phyloP scores from a whole-genome alignment of 805 yeast species.

The Torulaspora delbrueckii region DNA sequence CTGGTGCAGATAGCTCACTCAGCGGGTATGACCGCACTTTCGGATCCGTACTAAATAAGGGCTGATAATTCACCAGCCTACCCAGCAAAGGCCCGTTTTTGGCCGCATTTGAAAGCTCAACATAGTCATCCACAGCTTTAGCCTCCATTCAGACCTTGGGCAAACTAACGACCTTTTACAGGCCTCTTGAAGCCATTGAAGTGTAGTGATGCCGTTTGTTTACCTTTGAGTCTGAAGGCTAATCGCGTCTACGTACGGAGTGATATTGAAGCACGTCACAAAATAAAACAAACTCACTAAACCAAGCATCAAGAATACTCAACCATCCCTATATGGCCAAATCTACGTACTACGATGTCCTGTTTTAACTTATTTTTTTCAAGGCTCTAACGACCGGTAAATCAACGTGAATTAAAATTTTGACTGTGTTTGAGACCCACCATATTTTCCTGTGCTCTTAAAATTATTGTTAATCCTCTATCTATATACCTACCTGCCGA shows the following conservation, averaged over 20 bases:
- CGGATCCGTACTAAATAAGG: slow-evolving; percentile 30
- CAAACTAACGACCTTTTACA: neutral
- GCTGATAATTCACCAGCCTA: slow-evolving; percentile 35
- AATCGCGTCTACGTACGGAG: neutral
- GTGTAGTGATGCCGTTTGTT: slow-evolving; percentile 2
- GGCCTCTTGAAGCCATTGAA: neutral
- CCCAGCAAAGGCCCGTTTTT: slow-evolving; percentile 26
- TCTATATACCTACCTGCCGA: too few relatives aligned
- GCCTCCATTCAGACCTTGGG: slow-evolving; percentile 20
- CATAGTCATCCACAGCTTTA: slow-evolving; percentile 28
- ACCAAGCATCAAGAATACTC: too few relatives aligned
- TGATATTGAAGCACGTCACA: slow-evolving; percentile 5
- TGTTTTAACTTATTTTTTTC: too few relatives aligned
- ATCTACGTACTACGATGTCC: too few relatives aligned
- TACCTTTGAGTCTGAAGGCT: slow-evolving; percentile 9
- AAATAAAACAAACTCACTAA: neutral
- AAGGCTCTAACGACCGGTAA: too few relatives aligned
- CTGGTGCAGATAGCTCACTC: slow-evolving; percentile 32
- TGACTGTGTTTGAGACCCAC: too few relatives aligned
- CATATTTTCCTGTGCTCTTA: too few relatives aligned
- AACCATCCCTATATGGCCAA: neutral
- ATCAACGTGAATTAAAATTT: too few relatives aligned
- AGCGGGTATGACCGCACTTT: slow-evolving; percentile 44
- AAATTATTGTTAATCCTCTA: too few relatives aligned
- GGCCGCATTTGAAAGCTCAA: slow-evolving; percentile 12